Base-by-base conservation (phyloP, 768 basidiomycete species). In the Neoboletus magnificus region DNA sequence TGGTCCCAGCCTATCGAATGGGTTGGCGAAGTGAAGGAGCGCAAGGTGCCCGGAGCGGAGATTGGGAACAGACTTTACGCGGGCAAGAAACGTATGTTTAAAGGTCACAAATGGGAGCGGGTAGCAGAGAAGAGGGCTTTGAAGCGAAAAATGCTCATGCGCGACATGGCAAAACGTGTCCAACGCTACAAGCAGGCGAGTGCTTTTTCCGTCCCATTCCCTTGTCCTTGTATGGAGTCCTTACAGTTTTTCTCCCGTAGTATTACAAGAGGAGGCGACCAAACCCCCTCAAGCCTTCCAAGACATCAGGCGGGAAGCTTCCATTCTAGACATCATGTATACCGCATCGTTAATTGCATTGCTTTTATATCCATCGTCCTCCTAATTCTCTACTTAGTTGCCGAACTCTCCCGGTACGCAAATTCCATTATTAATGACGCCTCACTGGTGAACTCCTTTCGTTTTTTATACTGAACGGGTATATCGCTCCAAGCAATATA, bases 101-200 rank as follows among this genome's bases (percentile, higher is more conserved):
- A 93, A 78, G 91, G 91, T n/a, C 91, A 93, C 77, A 87, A 82
- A 63, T 91, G 87, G 86, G 87, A 93, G 73, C 81, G 88, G 35
- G 66, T 74, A 60, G 77, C 75, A 61, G 77, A 74, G 54, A 75
- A 76, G 65, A 75, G 75, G 60, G 69, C 73, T 53, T 72, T 71
- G 64, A 80, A 77, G 65, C 82, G 75, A 59, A 73, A 73, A 52
- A 77, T 84, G 48, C 73, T 89, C 54, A 73, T 91, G 78, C 79
- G 82, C 63, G 81, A 84, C 67, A 91, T 91, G 89, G 69, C 76
- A 36, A 78, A 80, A 60, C 81, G 89, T 58, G 77, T 91, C 59
- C 71, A 71, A 56, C 79, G 78, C 50, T 91, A 83, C 80, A 88
- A 86, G 70, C 73, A 73, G 69, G 89, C 83, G 63, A 56, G 83